Base-by-base conservation (phyloP, 495 filamentous ascomycete species). In the Penicillium cosmopolitanum region DNA sequence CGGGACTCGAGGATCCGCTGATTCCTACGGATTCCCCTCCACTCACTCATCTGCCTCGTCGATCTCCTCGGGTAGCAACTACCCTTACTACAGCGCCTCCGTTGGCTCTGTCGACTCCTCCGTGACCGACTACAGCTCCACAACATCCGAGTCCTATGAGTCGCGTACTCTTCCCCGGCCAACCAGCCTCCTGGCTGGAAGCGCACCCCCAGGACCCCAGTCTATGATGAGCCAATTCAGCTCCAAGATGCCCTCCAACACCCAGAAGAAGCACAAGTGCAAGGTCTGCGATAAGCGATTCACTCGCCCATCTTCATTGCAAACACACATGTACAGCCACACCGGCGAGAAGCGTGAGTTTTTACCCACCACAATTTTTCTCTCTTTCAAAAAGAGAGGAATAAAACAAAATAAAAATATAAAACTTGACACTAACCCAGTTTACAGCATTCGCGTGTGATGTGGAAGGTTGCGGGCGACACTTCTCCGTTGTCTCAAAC, bases 231-330 rank as follows among this genome's bases (percentile, higher is more conserved):
- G 91, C 50, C 94, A 96, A 61, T 98, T 98, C 80, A 97, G 91
- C 80, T 97, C 95, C 46, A 98, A 97, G 73, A 88, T 97, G 50
- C 91, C 92, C 10, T 94, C 92, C 21, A 96, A 90, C 77, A 93
- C 95, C 28, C 94, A 98, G 70, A 98, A 98, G 86, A 98, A 98
- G 82, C 95, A 98, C 79, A 97, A 97, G 77, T 98, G 95, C 83
- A 98, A 97, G 81, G 91, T 98, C 51, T 98, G 95, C 80, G 95
- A 98, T 77, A 98, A 98, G 85, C 87, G 95, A 8, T 98, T 98
- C 73, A 98, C 95, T 10, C 85, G 95, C 40, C 95, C 95, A 1
- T 97, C 94, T 69, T 98, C 95, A 7, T 74, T 98, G 34, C 96
- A 97, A 66, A 98, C 95, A 23, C 95, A 98, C 69, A 98, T 97